Evolutionary conservation across 2,329 filamentous ascomycete species (phyloP).

Genomic region (Ophiostoma sp.): DNA sequence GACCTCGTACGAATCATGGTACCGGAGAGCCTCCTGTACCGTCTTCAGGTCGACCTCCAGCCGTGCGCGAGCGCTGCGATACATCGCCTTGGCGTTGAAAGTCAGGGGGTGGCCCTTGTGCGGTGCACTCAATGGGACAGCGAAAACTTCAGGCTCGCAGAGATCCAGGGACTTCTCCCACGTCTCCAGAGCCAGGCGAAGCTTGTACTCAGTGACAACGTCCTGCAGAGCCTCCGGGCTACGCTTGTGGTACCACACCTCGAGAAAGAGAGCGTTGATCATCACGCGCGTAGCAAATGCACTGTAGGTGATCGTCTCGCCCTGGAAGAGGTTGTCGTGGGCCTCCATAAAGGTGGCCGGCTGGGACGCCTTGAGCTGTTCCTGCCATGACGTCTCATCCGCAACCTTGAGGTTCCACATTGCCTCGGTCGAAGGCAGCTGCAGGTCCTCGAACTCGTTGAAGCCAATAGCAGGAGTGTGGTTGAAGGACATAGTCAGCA

Average conservation of each 20-base stretch:
- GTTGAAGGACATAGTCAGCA: slow-evolving; percentile 92
- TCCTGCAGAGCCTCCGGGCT: slow-evolving; percentile 96
- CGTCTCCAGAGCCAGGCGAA: slow-evolving; percentile 90
- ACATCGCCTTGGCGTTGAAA: slow-evolving; percentile 97
- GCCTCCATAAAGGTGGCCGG: slow-evolving; percentile 87
- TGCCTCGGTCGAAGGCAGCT: slow-evolving; percentile 87
- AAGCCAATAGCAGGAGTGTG: slow-evolving; percentile 97
- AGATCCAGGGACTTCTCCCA: slow-evolving; percentile 96
- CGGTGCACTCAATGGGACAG: slow-evolving; percentile 84
- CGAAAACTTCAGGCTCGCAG: slow-evolving; percentile 83
- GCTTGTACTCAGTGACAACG: slow-evolving; percentile 96
- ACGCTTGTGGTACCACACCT: slow-evolving; percentile 98
- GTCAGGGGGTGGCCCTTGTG: slow-evolving; percentile 94
- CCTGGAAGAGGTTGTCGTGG: slow-evolving; percentile 92
- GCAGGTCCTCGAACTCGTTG: slow-evolving; percentile 92
- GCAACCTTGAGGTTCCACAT: slow-evolving; percentile 81
- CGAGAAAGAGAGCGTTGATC: slow-evolving; percentile 97
- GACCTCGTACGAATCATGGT: slow-evolving; percentile 95
- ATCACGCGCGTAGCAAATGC: slow-evolving; percentile 95
- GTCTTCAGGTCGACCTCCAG: slow-evolving; percentile 93
- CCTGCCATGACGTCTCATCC: slow-evolving; percentile 79
- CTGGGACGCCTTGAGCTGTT: slow-evolving; percentile 64
- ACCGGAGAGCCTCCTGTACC: slow-evolving; percentile 91
- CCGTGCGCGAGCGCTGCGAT: slow-evolving; percentile 85
- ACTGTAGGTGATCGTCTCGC: slow-evolving; percentile 83